Evolutionary conservation across 176 grass and related monocot genomes (phyloP).

Genomic region (Bonia amplexicaulis): DNA sequence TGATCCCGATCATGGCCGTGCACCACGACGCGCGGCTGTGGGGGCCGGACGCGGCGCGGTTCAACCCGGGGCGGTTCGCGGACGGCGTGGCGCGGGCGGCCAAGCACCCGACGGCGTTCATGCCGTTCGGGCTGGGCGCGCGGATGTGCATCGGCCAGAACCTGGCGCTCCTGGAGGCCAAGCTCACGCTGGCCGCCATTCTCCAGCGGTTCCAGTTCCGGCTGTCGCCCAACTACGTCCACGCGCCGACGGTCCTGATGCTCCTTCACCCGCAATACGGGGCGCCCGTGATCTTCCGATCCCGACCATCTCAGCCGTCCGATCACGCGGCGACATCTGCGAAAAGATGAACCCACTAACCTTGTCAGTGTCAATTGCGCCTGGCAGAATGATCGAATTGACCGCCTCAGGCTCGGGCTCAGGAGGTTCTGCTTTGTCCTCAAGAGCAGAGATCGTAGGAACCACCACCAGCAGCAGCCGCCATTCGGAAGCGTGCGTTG

Average conservation of each 20-base stretch:
- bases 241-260: slow-evolving; percentile 95
- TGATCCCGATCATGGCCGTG: slow-evolving; percentile 96
- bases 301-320: slow-evolving; percentile 23
- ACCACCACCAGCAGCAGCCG: slow-evolving; percentile 34
- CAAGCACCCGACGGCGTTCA: slow-evolving; percentile 76
- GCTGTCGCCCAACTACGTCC: slow-evolving; percentile 79
- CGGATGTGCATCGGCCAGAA: slow-evolving; percentile 99
- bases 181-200: slow-evolving; percentile 77
- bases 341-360: slow-evolving; percentile 27
- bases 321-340: not conserved
- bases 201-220: slow-evolving; percentile 85
- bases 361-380: slow-evolving; percentile 35
- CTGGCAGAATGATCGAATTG: slow-evolving; percentile 51
- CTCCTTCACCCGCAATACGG: slow-evolving; percentile 97
- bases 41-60: slow-evolving; percentile 76
- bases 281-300: slow-evolving; percentile 74
- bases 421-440: slow-evolving; percentile 27
- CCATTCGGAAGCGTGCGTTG: too few species aligned
- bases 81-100: slow-evolving; percentile 59
- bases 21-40: slow-evolving; percentile 84
- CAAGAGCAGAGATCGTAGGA: slow-evolving; percentile 16
- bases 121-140: slow-evolving; percentile 83
- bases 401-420: slow-evolving; percentile 12
- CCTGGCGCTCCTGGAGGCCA: slow-evolving; percentile 85
- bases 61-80: slow-evolving; percentile 81